Evolutionary conservation across 345 rosid genomes (phyloP).

Genomic region (Moricandia moricandioides): DNA sequence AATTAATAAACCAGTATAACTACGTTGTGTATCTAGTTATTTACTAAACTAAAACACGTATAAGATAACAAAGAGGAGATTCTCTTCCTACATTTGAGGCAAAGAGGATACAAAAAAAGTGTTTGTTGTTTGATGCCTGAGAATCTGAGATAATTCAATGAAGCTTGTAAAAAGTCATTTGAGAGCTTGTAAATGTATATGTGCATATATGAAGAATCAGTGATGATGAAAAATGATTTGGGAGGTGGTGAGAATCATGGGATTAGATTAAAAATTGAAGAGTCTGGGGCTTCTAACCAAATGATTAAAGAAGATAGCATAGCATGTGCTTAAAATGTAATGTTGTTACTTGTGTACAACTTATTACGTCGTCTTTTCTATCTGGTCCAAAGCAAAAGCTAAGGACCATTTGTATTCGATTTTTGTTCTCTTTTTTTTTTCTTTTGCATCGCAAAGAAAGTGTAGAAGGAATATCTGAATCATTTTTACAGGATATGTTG

Average conservation of each 20-base stretch:
- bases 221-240: conserved; percentile 21
- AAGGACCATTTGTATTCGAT: conserved; percentile 22
- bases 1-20: not conserved
- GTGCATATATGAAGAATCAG: not conserved
- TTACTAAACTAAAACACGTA: conserved; percentile 4
- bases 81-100: not conserved
- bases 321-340: conserved; percentile 27
- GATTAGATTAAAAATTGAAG: conserved; percentile 1
- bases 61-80: not conserved
- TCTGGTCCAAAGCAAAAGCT: conserved; percentile 30
- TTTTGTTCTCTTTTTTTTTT: not conserved
- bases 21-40: conserved; percentile 22
- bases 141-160: not conserved
- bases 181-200: not conserved
- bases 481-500: not conserved
- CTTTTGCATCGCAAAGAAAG: not conserved
- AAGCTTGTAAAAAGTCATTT: not conserved
- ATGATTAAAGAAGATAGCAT: conserved; percentile 23
- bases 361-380: conserved; percentile 19
- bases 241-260: conserved; percentile 30
- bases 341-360: not conserved
- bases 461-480: conserved; percentile 21
- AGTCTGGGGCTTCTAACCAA: conserved; percentile 10
- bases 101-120: not conserved
- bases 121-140: not conserved